phyloP scores from a whole-genome alignment of 2,329 filamentous ascomycete genomes.

The Blastomyces emzantsi region DNA sequence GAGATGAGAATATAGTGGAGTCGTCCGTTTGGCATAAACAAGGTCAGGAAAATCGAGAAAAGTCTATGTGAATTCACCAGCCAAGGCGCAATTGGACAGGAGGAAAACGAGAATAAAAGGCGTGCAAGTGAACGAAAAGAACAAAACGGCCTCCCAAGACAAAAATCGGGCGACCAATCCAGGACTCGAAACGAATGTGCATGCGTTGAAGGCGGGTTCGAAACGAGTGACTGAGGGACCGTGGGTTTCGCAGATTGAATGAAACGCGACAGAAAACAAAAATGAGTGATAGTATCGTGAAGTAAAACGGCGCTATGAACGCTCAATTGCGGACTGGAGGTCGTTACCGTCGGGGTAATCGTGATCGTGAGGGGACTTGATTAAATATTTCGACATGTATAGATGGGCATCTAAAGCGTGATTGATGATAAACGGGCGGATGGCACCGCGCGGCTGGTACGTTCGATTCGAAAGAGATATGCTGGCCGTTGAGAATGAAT shows the following conservation, averaged over 20 bases:
- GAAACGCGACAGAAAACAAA: constrained; percentile 1
- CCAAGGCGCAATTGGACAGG: neutral
- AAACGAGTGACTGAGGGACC: constrained; percentile 2
- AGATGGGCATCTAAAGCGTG: neutral
- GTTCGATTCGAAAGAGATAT: neutral
- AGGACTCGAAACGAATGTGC: neutral
- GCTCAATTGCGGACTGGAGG: neutral
- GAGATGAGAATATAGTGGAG: neutral
- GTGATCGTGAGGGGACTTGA: constrained; percentile 6
- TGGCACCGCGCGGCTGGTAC: neutral
- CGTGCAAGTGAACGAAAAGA: neutral
- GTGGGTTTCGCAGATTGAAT: neutral
- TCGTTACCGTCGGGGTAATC: neutral
- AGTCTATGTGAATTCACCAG: neutral
- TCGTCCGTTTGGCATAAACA: constrained; percentile 6
- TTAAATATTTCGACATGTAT: neutral
- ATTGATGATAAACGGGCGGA: neutral
- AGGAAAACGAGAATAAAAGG: constrained; percentile 2
- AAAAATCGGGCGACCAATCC: neutral
- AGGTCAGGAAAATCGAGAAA: neutral
- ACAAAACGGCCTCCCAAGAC: constrained; percentile 6
- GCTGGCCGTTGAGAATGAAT: constrained; percentile 7
- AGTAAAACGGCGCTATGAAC: neutral
- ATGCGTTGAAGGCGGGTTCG: neutral
- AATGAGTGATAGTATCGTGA: neutral